These are phyloP conservation scores for Backusella australiensis DNA, from an alignment of 192 early-diverging fungal genomes.

Conservation along the genomic window DNA sequence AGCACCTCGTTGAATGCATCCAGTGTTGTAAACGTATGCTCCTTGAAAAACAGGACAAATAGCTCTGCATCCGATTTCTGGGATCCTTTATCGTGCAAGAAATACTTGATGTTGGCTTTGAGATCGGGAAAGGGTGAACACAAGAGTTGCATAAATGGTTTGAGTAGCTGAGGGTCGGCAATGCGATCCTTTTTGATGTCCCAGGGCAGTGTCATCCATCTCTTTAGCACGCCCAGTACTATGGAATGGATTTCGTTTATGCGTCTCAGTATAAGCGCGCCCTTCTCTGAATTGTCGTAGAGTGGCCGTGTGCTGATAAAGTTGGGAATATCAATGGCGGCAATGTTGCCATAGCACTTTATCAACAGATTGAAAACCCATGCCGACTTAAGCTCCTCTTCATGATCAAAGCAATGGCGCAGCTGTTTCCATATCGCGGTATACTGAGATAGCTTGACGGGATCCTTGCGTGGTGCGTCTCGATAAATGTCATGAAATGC, in stretches of 20 bases:
- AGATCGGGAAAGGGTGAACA: background rate
- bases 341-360: slow-evolving; percentile 17
- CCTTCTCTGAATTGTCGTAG: background rate
- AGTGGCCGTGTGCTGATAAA: background rate
- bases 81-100: background rate
- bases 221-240: background rate
- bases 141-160: slow-evolving; percentile 1
- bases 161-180: background rate
- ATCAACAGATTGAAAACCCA: background rate
- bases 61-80: background rate
- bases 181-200: background rate
- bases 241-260: background rate
- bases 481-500: background rate
- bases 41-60: background rate
- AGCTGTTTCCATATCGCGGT: slow-evolving; percentile 12
- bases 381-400: background rate
- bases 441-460: background rate
- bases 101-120: background rate
- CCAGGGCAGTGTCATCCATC: background rate
- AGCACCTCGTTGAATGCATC: background rate
- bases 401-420: background rate
- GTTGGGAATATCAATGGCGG: slow-evolving; percentile 9
- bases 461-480: background rate
- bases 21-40: background rate
- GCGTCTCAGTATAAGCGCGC: background rate